These are phyloP conservation scores for Ganoderma lucidum DNA, from an alignment of 1,284 basidiomycete species.

Conservation along the genomic window DNA sequence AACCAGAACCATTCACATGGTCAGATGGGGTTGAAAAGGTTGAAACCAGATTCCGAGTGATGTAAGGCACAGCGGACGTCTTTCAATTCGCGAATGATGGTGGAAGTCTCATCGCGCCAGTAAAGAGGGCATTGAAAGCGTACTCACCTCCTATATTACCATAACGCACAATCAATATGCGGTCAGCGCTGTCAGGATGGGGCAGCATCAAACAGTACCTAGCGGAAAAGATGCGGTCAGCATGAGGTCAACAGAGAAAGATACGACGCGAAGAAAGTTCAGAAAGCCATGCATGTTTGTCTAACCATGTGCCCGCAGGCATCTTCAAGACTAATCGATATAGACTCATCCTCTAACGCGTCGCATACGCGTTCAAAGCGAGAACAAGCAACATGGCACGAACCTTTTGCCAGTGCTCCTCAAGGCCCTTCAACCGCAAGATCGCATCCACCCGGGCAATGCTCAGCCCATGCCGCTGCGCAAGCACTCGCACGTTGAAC, in stretches of 20 bases:
- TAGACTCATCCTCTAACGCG: conserved; percentile 61
- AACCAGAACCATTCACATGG: conserved; percentile 21
- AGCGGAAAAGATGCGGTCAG: conserved; percentile 21
- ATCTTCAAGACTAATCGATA: conserved; percentile 93
- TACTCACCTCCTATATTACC: conserved; percentile 43
- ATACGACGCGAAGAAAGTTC: conserved; percentile 39
- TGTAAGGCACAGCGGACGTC: conserved; percentile 66
- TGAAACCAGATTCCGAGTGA: conserved; percentile 62
- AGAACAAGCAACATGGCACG: conserved; percentile 42
- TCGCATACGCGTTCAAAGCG: conserved; percentile 26
- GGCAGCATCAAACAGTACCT: conserved; percentile 32
- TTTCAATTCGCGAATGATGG: conserved; percentile 74
- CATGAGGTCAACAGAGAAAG: conserved; percentile 24
- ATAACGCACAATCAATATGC: neutral
- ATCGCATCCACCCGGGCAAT: conserved; percentile 84
- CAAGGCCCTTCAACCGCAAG: conserved; percentile 79
- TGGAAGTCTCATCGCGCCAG: conserved; percentile 55
- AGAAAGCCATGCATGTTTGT: conserved; percentile 57
- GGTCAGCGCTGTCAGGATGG: neutral
- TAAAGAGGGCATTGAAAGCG: neutral
- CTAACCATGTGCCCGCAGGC: conserved; percentile 61
- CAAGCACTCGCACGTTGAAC: conserved; percentile 68
- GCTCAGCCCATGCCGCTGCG: conserved; percentile 67
- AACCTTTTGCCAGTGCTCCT: conserved; percentile 74
- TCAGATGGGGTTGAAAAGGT: conserved; percentile 74